Conservation (phyloP, 2,329 filamentous ascomycete species). For the Ophioceras dolichostomum region DNA sequence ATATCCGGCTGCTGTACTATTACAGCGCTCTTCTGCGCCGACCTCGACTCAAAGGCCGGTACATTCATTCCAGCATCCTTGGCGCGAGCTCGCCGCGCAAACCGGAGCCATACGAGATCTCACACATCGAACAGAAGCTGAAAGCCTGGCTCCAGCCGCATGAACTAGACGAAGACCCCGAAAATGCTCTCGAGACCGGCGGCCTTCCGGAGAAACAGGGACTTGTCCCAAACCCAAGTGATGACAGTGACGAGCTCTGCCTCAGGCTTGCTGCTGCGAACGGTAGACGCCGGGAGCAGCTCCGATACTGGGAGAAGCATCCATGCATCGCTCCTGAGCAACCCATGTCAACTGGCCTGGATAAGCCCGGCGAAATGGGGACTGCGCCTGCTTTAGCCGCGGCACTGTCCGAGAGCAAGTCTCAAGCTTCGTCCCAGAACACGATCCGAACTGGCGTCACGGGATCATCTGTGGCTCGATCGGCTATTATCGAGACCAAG, state of each 20-base stretch:
- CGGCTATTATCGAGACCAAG: background rate
- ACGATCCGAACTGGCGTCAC: background rate
- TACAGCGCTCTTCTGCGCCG: background rate
- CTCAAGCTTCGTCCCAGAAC: background rate
- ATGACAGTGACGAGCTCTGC: background rate
- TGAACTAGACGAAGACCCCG: background rate
- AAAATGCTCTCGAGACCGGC: too few relatives aligned
- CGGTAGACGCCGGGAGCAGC: constrained; percentile 3
- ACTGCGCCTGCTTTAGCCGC: too few relatives aligned
- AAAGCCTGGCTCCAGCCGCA: background rate
- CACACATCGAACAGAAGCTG: constrained; percentile 1
- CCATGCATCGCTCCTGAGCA: background rate
- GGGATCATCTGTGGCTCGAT: background rate
- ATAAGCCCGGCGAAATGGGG: too few relatives aligned
- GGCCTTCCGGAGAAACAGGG: too few relatives aligned
- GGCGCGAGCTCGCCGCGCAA: background rate
- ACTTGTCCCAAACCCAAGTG: too few relatives aligned
- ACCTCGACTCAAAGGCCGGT: background rate
- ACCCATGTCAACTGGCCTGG: background rate
- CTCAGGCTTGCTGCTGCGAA: constrained; percentile 1
- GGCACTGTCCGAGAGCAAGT: background rate
- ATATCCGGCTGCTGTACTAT: background rate
- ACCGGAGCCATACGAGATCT: constrained; percentile 1
- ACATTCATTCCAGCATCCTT: background rate
- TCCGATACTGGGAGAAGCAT: constrained; percentile 1